Evolutionary conservation across 2,329 filamentous ascomycete species (phyloP).

Genomic region (Epichloe glyceriae): DNA sequence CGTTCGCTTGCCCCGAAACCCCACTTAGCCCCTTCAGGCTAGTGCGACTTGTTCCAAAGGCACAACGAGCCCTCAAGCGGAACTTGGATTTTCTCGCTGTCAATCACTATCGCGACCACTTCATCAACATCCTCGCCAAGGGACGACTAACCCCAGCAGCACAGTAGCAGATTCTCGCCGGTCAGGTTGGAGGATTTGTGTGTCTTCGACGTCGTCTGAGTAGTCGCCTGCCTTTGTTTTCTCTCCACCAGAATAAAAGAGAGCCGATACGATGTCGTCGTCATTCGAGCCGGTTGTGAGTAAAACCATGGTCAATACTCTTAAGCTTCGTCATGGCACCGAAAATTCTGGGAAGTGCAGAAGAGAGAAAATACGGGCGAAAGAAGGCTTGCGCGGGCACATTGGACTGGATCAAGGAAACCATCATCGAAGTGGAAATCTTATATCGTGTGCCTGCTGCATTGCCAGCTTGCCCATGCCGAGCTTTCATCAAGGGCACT

Average conservation of each 20-base stretch:
- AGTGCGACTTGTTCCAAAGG: slow-evolving; percentile 22
- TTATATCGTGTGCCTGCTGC: slow-evolving; percentile 3
- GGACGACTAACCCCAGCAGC: slow-evolving; percentile 30
- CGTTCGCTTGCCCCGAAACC: slow-evolving; percentile 22
- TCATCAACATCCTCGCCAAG: slow-evolving; percentile 22
- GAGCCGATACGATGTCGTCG: slow-evolving; percentile 47
- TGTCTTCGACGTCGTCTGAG: slow-evolving; percentile 21
- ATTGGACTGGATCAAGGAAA: neutral
- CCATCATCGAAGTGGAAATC: neutral
- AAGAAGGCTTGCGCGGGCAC: slow-evolving; percentile 5
- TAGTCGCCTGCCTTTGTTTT: slow-evolving; percentile 20
- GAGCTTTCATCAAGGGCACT: neutral
- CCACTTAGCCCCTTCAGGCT: slow-evolving; percentile 19
- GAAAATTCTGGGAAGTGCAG: slow-evolving; percentile 2
- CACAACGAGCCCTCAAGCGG: slow-evolving; percentile 27
- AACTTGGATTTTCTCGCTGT: slow-evolving; percentile 28
- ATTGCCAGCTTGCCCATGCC: neutral
- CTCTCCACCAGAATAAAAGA: slow-evolving; percentile 17
- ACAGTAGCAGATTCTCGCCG: slow-evolving; percentile 27
- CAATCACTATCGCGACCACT: slow-evolving; percentile 28
- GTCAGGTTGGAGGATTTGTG: slow-evolving; percentile 24
- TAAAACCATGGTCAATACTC: slow-evolving; percentile 17
- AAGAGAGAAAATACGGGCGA: slow-evolving; percentile 1
- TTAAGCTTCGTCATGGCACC: slow-evolving; percentile 4
- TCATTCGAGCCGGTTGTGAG: slow-evolving; percentile 56